Base-by-base conservation (phyloP, 2,329 filamentous ascomycete species). In the Xylaria sp. region DNA sequence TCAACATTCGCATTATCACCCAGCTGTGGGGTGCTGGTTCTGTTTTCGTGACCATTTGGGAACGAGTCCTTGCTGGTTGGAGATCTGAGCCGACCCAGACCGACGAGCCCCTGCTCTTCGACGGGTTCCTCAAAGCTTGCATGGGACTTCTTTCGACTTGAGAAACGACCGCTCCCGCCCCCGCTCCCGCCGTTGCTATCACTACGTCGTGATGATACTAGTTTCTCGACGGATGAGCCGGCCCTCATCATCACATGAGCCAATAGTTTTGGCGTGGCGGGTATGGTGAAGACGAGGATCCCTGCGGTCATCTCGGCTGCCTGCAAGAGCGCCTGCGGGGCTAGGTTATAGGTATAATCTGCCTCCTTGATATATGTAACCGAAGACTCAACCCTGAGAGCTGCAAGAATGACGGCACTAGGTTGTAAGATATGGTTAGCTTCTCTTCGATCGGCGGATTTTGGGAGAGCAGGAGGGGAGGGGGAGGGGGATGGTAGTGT, bases 251-350 rank as follows among this genome's bases (percentile, higher is more conserved):
- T 30, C 7, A 50, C 34, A 55, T 60, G 45, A 4, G 19, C 36
- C 8, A 56, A 8, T 8, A 51, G 48, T 36, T 61, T 61, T 3
- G 63, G 63, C 34, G 32, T 65, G 6, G 56, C 51, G 17, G 63
- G 63, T 30, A 61, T 56, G 19, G 56, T 48, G 39, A 70, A 68
- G 51, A 70, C 53, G 7, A 70, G 47, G 24, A 68, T 61, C 17
- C 54, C 63, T 12, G 61, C 61, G 11, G 65, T 68, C 65, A 68
- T 70, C 30, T 70, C 68, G 27, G 61, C 58, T 11, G 53, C 55
- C 27, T 48, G 54, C 14, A 67, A 62, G 12, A 70, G 64, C 14
- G 61, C 58, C 12, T 64, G 47, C 21, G 36, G 32, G 11, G 61
- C 34, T 30, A 65, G 27, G 12, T 59, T 42, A 21, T 70, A 70